These are phyloP conservation scores for Lodderomyces parapsilosis DNA, from an alignment of 1,139 yeast species.

Conservation along the genomic window DNA sequence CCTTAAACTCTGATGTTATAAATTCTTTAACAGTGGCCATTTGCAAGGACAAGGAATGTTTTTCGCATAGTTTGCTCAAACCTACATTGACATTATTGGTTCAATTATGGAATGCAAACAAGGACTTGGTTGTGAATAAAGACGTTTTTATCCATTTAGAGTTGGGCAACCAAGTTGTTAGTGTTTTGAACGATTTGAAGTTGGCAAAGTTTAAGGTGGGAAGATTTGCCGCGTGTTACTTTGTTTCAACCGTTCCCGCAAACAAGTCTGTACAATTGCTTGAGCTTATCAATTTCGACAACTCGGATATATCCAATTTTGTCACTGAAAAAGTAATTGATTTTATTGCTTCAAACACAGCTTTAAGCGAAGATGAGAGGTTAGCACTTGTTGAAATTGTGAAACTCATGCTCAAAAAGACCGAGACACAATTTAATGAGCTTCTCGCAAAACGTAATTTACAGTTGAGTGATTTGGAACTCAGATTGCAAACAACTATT, in stretches of 20 bases:
- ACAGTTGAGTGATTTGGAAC: constrained; percentile 59
- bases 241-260: constrained; percentile 21
- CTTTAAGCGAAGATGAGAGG: neutral
- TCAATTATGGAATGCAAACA: constrained; percentile 39
- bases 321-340: neutral
- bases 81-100: constrained; percentile 43
- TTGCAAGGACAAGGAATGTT: constrained; percentile 22
- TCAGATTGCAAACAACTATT: constrained; percentile 64
- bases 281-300: constrained; percentile 21
- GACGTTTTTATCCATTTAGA: constrained; percentile 20
- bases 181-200: constrained; percentile 15
- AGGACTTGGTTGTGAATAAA: constrained; percentile 16
- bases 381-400: neutral
- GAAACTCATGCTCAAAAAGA: neutral
- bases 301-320: constrained; percentile 4
- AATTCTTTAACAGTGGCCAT: constrained; percentile 73
- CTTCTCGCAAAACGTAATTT: constrained; percentile 37
- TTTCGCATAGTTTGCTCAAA: constrained; percentile 19
- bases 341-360: neutral
- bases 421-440: constrained; percentile 36
- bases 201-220: constrained; percentile 30
- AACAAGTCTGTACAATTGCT: constrained; percentile 22
- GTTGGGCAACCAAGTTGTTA: constrained; percentile 5
- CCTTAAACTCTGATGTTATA: constrained; percentile 61
- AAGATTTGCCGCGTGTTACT: constrained; percentile 31